Base-by-base conservation (phyloP, 176 grass and related monocot genomes). In the Metroxylon sagu region DNA sequence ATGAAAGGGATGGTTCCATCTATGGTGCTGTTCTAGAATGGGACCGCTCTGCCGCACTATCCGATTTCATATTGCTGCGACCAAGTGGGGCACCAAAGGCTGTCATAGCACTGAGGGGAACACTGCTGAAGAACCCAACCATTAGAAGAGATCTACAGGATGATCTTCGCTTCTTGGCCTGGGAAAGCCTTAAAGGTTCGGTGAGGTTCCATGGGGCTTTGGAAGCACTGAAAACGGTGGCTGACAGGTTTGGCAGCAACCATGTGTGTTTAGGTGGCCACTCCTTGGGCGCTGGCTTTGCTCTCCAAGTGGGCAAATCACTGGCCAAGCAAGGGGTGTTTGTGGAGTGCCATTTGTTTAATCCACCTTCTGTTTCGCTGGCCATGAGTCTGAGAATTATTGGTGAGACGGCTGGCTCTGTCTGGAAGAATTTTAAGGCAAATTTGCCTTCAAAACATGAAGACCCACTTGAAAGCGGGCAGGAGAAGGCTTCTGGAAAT, bases 341-440 rank as follows among this genome's bases (percentile, higher is more conserved):
- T 66, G 86, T 95, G 17, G 90, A 95, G 62, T 95, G 90, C 77
- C 90, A 95, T 72, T 66, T 89, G 31, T 95, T 95, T 70, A 95
- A 95, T 65, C 83, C 86, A 29, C 90, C 90, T 16, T 95, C 86
- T 6, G 86, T 89, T 67, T 95, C 90, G 52, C 61, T 89, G 27
- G 90, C 86, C 21, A 83, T 65, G 64, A 86, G 79, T 67, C 69
- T 95, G 62, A 70, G 62, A 68, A 79, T 78, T 15, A 68, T 81
- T 48, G 71, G 82, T 14, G 90, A 95, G 58, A 74, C 61, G 56
- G 86, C 86, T 54, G 82, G 85, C 67, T 79, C 73, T 52, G 3
- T 85, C 19, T 89, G 85, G 89, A 60, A 64, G 52, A 80, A 59
- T 62, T 71, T 89, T 54, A 67, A 72, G 30, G 29, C 72, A 7